Conservation (phyloP, 108 stramenopile species). For the Thalassiosira profunda region DNA sequence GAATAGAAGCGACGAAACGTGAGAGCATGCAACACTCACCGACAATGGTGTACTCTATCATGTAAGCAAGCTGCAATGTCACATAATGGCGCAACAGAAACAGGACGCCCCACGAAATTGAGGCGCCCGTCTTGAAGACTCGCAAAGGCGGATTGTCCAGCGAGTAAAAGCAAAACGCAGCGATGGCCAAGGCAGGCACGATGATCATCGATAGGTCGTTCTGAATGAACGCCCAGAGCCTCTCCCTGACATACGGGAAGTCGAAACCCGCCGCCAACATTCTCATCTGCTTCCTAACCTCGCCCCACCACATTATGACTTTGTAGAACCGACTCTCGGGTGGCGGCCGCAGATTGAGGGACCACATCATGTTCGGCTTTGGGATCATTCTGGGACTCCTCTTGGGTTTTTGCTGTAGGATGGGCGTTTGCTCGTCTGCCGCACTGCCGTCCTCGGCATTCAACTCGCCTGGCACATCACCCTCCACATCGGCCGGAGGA, state of each 20-base stretch:
- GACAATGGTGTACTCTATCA: constrained; percentile 66
- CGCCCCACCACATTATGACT: constrained; percentile 17
- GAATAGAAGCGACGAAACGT: no score
- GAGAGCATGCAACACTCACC: constrained; percentile 9
- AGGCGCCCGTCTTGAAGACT: constrained; percentile 59
- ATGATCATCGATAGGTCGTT: constrained; percentile 20
- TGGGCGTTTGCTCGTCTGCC: constrained; percentile 46
- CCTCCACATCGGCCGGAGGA: constrained; percentile 5
- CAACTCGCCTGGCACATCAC: background rate
- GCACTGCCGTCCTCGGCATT: background rate
- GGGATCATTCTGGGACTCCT: background rate
- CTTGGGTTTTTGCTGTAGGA: constrained; percentile 12
- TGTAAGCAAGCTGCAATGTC: constrained; percentile 54
- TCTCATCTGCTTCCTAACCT: constrained; percentile 23
- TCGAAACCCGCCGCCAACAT: constrained; percentile 37
- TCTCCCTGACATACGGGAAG: constrained; percentile 19
- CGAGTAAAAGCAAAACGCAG: constrained; percentile 51
- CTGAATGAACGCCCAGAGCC: background rate
- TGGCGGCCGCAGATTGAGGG: background rate
- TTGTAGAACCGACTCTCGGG: constrained; percentile 6
- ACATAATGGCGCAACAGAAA: constrained; percentile 67
- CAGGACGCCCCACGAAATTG: constrained; percentile 74
- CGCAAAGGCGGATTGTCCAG: constrained; percentile 70
- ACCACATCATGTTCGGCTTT: background rate
- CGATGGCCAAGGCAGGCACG: constrained; percentile 16